Evolutionary conservation across 1,139 yeast genomes (phyloP).

Genomic region (Geotrichum cucujoidarum): DNA sequence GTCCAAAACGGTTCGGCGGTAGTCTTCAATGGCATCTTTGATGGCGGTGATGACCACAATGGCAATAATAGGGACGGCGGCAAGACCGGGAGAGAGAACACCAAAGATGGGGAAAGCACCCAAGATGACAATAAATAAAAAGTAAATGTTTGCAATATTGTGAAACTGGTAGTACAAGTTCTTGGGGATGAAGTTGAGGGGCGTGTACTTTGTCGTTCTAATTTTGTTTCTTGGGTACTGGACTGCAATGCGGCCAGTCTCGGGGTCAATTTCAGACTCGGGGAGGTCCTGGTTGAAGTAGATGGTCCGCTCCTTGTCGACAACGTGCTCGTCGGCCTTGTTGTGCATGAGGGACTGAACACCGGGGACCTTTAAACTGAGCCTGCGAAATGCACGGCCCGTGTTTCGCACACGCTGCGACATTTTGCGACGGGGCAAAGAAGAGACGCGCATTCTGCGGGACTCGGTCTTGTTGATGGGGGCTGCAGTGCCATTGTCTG

Average conservation of each 20-base stretch:
- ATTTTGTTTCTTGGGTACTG: conserved; percentile 76
- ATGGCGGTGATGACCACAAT: conserved; percentile 85
- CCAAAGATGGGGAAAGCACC: conserved; percentile 85
- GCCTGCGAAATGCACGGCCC: conserved; percentile 11
- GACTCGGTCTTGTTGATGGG: conserved; percentile 12
- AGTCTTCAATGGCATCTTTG: conserved; percentile 93
- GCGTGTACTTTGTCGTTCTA: conserved; percentile 90
- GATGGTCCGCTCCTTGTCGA: conserved; percentile 31
- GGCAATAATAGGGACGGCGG: conserved; percentile 91
- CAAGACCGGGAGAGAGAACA: conserved; percentile 81
- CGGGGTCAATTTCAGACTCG: conserved; percentile 51
- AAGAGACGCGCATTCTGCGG: conserved; percentile 14
- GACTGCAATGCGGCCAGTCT: conserved; percentile 38
- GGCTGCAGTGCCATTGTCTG: not conserved
- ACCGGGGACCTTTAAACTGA: conserved; percentile 17
- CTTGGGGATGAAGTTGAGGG: conserved; percentile 79
- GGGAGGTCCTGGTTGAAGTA: conserved; percentile 67
- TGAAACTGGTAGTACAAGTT: conserved; percentile 70
- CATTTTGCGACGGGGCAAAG: conserved; percentile 10
- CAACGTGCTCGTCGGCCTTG: conserved; percentile 1
- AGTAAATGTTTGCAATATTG: conserved; percentile 82
- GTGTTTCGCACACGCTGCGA: conserved; percentile 10
- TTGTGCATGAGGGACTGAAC: conserved; percentile 13
- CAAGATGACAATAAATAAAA: conserved; percentile 67
- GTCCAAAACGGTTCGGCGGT: conserved; percentile 74